Conservation (phyloP, 257 asterid genomes). For the Euphrasia confusa region DNA sequence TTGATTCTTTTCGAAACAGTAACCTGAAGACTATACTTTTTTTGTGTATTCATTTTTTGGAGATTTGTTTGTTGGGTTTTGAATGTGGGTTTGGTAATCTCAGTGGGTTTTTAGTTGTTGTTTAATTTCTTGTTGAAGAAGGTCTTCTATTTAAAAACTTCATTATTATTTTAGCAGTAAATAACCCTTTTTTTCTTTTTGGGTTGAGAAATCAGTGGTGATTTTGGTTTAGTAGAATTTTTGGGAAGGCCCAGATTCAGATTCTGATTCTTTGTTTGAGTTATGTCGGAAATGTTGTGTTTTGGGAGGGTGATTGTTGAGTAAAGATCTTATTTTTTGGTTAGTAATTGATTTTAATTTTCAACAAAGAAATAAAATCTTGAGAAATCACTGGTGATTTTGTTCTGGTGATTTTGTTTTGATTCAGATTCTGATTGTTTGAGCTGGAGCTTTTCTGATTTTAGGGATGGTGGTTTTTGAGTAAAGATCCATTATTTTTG, state of each 20-base stretch:
- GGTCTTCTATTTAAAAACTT: slow-evolving; percentile 20
- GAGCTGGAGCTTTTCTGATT: no score
- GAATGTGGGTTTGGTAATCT: slow-evolving; percentile 44
- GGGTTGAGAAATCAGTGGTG: no score
- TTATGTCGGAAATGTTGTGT: slow-evolving; percentile 17
- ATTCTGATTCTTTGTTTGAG: neutral
- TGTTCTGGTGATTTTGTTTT: no score
- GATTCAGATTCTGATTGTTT: no score
- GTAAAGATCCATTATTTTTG: no score
- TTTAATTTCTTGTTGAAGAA: neutral
- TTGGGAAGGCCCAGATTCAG: no score
- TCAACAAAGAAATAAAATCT: slow-evolving; percentile 21
- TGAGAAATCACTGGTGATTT: no score
- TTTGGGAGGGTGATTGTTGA: slow-evolving; percentile 22
- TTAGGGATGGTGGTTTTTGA: no score
- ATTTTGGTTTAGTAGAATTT: no score
- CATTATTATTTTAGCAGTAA: no score
- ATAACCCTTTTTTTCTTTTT: no score
- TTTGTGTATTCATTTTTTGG: slow-evolving; percentile 27
- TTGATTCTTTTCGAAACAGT: slow-evolving; percentile 25
- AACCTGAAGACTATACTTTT: slow-evolving; percentile 26
- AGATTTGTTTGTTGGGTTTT: slow-evolving; percentile 32
- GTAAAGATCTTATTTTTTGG: slow-evolving; percentile 15
- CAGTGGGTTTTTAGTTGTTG: slow-evolving; percentile 27
- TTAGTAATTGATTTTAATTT: neutral